Percentiles rank a stretch among this genome's conserved stretches.
Conservation (phyloP, 2,329 filamentous ascomycete genomes). For the Beauveria sp. region DNA sequence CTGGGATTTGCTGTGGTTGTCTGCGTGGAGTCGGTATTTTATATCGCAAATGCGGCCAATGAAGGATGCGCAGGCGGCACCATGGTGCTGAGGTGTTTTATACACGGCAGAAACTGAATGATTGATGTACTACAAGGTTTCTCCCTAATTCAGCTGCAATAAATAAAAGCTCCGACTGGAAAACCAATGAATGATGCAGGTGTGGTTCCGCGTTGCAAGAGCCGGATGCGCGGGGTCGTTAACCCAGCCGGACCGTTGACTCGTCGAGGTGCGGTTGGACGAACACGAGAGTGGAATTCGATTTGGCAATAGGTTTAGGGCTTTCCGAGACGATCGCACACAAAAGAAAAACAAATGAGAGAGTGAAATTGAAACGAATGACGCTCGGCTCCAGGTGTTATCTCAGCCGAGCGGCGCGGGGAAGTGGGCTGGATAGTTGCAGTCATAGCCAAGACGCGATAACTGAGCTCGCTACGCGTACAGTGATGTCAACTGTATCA, state of each 20-base stretch:
- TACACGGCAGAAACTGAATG: background rate
- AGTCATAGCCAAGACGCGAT: slow-evolving; percentile 3
- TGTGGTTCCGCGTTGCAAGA: background rate
- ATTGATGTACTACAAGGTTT: background rate
- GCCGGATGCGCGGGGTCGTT: background rate
- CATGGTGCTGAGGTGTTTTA: background rate
- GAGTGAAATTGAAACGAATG: background rate
- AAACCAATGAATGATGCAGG: background rate
- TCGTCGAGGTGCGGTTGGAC: background rate
- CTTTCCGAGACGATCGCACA: background rate
- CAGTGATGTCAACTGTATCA: background rate
- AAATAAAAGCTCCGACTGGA: background rate
- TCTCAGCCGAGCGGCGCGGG: background rate
- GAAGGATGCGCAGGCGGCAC: background rate
- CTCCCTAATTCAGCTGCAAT: background rate
- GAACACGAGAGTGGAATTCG: background rate
- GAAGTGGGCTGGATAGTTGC: slow-evolving; percentile 3
- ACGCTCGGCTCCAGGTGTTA: slow-evolving; percentile 1
- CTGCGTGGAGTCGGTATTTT: background rate
- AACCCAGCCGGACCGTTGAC: background rate
- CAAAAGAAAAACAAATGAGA: background rate
- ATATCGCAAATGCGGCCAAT: slow-evolving; percentile 1
- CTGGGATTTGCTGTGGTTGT: background rate
- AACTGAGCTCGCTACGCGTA: background rate
- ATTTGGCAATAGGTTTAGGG: slow-evolving; percentile 1